Evolutionary conservation across 2,329 filamentous ascomycete genomes (phyloP).

Genomic region (Phoma sp.): DNA sequence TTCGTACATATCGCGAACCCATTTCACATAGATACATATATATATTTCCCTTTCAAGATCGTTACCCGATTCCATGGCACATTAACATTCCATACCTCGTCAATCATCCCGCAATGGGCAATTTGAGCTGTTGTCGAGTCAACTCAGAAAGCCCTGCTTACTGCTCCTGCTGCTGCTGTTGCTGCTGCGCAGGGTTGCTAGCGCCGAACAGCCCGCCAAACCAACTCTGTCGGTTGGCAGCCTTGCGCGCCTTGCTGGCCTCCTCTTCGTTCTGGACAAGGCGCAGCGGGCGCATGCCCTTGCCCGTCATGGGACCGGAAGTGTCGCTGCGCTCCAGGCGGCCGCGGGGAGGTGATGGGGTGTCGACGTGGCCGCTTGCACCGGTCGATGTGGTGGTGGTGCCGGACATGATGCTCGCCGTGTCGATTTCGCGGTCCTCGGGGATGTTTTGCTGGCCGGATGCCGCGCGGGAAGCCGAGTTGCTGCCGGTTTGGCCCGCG

Average conservation of each 20-base stretch:
- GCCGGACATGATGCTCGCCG: slow-evolving; percentile 21
- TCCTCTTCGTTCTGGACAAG: slow-evolving; percentile 75
- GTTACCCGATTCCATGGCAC: not conserved
- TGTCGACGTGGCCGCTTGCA: slow-evolving; percentile 41
- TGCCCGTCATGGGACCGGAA: slow-evolving; percentile 55
- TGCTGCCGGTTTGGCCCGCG: slow-evolving; percentile 50
- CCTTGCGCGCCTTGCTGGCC: slow-evolving; percentile 48
- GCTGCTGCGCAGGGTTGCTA: slow-evolving; percentile 31
- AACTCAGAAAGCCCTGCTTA: not conserved
- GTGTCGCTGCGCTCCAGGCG: slow-evolving; percentile 56
- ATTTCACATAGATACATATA: not conserved
- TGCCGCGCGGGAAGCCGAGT: slow-evolving; percentile 51
- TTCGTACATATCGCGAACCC: slow-evolving; percentile 7
- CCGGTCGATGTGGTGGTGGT: slow-evolving; percentile 24
- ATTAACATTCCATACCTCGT: slow-evolving; percentile 3
- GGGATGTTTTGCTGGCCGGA: slow-evolving; percentile 37
- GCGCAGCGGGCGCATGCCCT: slow-evolving; percentile 82
- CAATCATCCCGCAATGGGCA: not conserved
- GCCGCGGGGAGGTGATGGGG: slow-evolving; percentile 59
- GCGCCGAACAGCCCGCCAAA: slow-evolving; percentile 53
- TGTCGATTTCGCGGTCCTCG: slow-evolving; percentile 42
- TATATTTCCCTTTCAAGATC: slow-evolving; percentile 1
- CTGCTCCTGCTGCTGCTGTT: slow-evolving; percentile 18
- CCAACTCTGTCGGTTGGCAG: slow-evolving; percentile 55
- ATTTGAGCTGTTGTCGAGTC: not conserved